Conservation (phyloP, 495 filamentous ascomycete genomes). For the Aspergillus nanangensis region DNA sequence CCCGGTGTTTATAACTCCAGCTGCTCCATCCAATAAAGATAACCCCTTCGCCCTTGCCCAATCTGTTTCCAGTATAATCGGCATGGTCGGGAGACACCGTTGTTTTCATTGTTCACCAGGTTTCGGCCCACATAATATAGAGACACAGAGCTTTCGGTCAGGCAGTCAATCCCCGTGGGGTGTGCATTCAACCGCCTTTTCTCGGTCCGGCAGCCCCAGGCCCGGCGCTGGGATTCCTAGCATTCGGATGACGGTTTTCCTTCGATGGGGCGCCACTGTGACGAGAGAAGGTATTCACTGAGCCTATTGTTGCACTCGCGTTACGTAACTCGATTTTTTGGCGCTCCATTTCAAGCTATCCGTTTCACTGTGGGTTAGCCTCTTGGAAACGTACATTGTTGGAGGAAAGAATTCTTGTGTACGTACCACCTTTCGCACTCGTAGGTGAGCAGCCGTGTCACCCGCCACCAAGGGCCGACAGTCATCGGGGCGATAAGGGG, state of each 20-base stretch:
- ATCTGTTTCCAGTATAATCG: no score
- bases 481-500: slow-evolving; percentile 58
- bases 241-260: slow-evolving; percentile 22
- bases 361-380: neutral
- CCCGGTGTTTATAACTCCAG: no score
- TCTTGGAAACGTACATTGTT: neutral
- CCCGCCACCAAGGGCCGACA: slow-evolving; percentile 47
- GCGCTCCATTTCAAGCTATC: slow-evolving; percentile 46
- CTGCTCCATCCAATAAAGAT: no score
- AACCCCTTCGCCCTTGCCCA: no score
- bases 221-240: slow-evolving; percentile 12
- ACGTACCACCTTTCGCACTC: slow-evolving; percentile 64
- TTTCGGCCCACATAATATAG: slow-evolving; percentile 3
- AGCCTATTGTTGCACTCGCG: slow-evolving; percentile 39
- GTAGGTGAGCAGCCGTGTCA: slow-evolving; percentile 45
- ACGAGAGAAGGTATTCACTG: slow-evolving; percentile 27
- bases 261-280: no score
- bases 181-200: slow-evolving; percentile 22
- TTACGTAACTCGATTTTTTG: slow-evolving; percentile 47
- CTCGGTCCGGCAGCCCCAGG: slow-evolving; percentile 23
- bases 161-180: neutral
- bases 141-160: neutral
- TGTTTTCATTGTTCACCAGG: no score
- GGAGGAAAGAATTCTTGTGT: neutral
- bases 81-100: no score